A percentile compares a stretch with the other conserved stretches of the same genome.
phyloP scores from a whole-genome alignment of 768 basidiomycete species.

The Pseudohyphozyma bogoriensis region DNA sequence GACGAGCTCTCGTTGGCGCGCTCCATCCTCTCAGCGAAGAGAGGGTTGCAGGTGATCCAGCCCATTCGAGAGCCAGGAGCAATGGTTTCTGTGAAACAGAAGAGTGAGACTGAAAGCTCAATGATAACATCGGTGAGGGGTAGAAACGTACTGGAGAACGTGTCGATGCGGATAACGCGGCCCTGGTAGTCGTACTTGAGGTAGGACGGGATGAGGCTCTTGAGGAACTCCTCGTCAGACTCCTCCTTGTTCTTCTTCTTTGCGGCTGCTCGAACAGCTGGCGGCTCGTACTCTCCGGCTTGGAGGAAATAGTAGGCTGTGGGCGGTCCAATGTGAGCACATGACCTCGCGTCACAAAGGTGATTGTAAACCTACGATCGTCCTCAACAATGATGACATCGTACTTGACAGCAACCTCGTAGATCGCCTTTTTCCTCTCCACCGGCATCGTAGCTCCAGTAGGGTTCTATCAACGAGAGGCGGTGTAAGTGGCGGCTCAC shows the following conservation, averaged over 20 bases:
- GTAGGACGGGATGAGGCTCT: conserved; percentile 32
- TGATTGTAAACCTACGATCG: too few species aligned
- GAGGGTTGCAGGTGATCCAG: conserved; percentile 65
- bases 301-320: conserved; percentile 65
- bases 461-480: conserved; percentile 52
- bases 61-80: conserved; percentile 68
- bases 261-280: conserved; percentile 36
- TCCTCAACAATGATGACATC: conserved; percentile 74
- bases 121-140: neutral
- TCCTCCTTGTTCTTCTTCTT: conserved; percentile 37
- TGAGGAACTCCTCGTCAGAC: conserved; percentile 38
- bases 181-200: conserved; percentile 63
- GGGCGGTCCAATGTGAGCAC: neutral
- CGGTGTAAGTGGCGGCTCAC: too few species aligned
- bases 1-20: conserved; percentile 58
- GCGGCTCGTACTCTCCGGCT: conserved; percentile 46
- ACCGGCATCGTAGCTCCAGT: conserved; percentile 59
- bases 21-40: conserved; percentile 66
- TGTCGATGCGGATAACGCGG: conserved; percentile 70
- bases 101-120: conserved; percentile 11
- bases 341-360: too few species aligned
- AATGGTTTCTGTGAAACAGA: conserved; percentile 50
- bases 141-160: conserved; percentile 2
- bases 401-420: conserved; percentile 66
- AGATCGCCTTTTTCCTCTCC: conserved; percentile 63